phyloP scores from a whole-genome alignment of 2,329 filamentous ascomycete genomes.

The Fusarium cyanostomum region DNA sequence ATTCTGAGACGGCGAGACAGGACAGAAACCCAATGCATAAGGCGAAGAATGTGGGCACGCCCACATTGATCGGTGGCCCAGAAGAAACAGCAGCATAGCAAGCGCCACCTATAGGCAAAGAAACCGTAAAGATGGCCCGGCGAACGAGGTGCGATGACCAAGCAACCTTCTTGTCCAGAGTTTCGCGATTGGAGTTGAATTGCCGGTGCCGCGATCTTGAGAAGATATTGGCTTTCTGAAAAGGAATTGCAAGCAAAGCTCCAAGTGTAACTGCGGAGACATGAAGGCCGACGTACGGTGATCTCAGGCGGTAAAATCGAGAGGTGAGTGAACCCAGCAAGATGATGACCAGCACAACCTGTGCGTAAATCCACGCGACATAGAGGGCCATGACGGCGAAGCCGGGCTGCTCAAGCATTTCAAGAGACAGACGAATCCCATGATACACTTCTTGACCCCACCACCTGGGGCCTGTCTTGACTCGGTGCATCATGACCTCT shows the following conservation, averaged over 20 bases:
- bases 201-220: slow-evolving; percentile 69
- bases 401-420: slow-evolving; percentile 79
- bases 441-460: slow-evolving; percentile 82
- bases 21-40: slow-evolving; percentile 75
- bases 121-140: slow-evolving; percentile 71
- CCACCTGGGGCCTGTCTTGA: slow-evolving; percentile 76
- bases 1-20: slow-evolving; percentile 78
- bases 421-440: slow-evolving; percentile 70
- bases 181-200: slow-evolving; percentile 72
- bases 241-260: slow-evolving; percentile 74
- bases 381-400: slow-evolving; percentile 79
- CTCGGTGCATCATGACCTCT: slow-evolving; percentile 80
- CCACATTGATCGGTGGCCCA: slow-evolving; percentile 67
- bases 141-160: slow-evolving; percentile 80
- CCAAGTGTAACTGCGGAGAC: slow-evolving; percentile 74
- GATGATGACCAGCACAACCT: slow-evolving; percentile 77
- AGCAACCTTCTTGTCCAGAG: slow-evolving; percentile 68
- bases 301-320: slow-evolving; percentile 70
- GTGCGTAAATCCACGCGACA: slow-evolving; percentile 80
- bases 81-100: slow-evolving; percentile 74
- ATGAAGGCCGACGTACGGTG: slow-evolving; percentile 72
- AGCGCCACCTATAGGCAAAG: slow-evolving; percentile 72
- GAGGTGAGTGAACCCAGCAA: slow-evolving; percentile 78
- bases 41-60: slow-evolving; percentile 73
- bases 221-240: slow-evolving; percentile 76